Evolutionary conservation across 2,329 filamentous ascomycete genomes (phyloP).

Genomic region (Alternaria gansuensis): DNA sequence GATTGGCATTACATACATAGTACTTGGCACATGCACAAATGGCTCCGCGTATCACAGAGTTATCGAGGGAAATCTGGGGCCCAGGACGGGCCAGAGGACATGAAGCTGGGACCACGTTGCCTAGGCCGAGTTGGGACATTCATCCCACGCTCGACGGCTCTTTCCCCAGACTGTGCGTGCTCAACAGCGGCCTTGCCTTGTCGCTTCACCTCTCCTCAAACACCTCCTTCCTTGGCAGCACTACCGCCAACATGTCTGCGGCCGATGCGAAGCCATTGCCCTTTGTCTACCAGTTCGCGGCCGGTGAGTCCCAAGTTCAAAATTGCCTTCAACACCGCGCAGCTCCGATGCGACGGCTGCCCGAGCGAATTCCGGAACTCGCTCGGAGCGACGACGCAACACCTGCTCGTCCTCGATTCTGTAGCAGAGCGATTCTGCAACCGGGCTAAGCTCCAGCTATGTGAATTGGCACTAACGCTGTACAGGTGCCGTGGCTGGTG

Average conservation of each 20-base stretch:
- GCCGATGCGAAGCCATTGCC: conserved; percentile 76
- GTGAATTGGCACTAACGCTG: conserved; percentile 43
- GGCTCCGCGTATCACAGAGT: not conserved
- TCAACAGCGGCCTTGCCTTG: conserved; percentile 26
- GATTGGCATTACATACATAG: conserved; percentile 11
- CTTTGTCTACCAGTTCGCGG: conserved; percentile 94
- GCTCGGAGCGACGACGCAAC: conserved; percentile 11
- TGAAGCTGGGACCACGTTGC: conserved; percentile 30
- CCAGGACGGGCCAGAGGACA: conserved; percentile 13
- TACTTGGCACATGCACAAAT: not conserved
- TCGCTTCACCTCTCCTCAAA: conserved; percentile 21
- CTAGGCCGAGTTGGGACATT: conserved; percentile 22
- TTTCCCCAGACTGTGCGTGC: conserved; percentile 44
- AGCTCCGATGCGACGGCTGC: conserved; percentile 27
- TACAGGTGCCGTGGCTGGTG: conserved; percentile 88
- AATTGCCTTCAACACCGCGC: conserved; percentile 30
- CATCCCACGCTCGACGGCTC: conserved; percentile 40
- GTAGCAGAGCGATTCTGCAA: not conserved
- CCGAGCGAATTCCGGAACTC: conserved; percentile 11
- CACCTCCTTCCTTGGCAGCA: conserved; percentile 18
- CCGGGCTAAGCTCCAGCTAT: conserved; percentile 3
- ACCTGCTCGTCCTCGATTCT: not conserved
- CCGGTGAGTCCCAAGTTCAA: conserved; percentile 66
- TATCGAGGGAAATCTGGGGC: conserved; percentile 1
- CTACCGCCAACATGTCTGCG: conserved; percentile 54